Evolutionary conservation across 306 rosid genomes (phyloP).

Genomic region (Cucurbita argyrosperma): DNA sequence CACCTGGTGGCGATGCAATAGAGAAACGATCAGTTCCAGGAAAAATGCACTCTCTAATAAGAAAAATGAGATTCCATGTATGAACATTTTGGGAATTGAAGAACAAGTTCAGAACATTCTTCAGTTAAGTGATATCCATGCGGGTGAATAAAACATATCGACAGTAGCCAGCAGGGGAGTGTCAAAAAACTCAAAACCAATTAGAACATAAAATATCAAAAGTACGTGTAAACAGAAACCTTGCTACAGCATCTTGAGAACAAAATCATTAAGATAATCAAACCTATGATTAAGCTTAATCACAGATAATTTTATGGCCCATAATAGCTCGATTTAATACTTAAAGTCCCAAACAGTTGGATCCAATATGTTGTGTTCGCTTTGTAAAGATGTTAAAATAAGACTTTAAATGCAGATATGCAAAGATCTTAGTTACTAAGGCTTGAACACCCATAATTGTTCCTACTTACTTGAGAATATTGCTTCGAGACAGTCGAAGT

Average conservation of each 20-base stretch:
- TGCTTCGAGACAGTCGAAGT: constrained; percentile 67
- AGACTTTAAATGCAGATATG: not conserved
- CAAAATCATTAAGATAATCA: not conserved
- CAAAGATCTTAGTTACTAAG: not conserved
- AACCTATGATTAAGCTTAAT: not conserved
- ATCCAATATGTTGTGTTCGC: not conserved
- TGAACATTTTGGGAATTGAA: too few relatives aligned
- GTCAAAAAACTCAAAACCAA: not conserved
- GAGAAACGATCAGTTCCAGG: not conserved
- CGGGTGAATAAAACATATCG: not conserved
- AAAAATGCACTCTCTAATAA: not conserved
- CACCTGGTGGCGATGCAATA: constrained; percentile 35
- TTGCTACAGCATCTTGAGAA: not conserved
- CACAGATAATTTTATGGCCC: not conserved
- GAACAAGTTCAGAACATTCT: not conserved
- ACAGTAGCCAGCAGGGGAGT: not conserved
- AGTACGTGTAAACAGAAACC: not conserved
- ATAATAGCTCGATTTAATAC: not conserved
- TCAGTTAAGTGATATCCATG: not conserved
- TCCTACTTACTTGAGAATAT: constrained; percentile 60
- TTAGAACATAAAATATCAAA: not conserved
- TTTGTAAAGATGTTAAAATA: not conserved
- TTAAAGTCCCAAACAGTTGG: not conserved
- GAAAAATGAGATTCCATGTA: not conserved
- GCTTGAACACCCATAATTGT: not conserved